Base-by-base conservation (phyloP, 2,329 filamentous ascomycete species). In the Monilinia aucupariae region DNA sequence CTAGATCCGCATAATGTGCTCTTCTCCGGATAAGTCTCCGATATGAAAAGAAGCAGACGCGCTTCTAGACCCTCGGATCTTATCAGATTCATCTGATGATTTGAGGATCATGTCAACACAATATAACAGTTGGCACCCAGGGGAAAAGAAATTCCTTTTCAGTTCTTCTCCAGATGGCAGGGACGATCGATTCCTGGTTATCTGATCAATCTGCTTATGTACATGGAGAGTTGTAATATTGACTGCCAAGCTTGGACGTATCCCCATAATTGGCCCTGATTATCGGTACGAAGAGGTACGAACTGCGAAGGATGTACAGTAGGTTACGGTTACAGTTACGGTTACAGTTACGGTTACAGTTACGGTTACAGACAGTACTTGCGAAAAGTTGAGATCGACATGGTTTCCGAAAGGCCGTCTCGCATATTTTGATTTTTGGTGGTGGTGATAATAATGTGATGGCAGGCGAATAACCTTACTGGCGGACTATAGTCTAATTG, bases 161-260 rank as follows among this genome's bases (percentile, higher is more conserved):
- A 3, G 22, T 25, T 2, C 13, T n/a, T n/a, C n/a, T n/a, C n/a
- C n/a, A n/a, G n/a, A n/a, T n/a, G n/a, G n/a, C n/a, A n/a, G n/a
- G n/a, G n/a, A n/a, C n/a, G n/a, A n/a, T n/a, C n/a, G n/a, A n/a
- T n/a, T n/a, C 54, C 41, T 47, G 25, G 41, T 58, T 58, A 58
- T 58, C 54, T 58, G 54, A 58, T 58, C 54, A 47, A 47, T 34
- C 27, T 47, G 54, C 34, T 58, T 34, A 47, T 58, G 41, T 47
- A 58, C 41, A 34, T 25, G 8, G 27, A 47, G 41, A 20, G n/a
- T n/a, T 41, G 30, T 58, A 37, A 47, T 25, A 4, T n/a, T n/a
- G 6, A 20, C 20, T 56, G 39, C 47, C 41, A 53, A 53, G 27
- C 34, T 22, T 52, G 30, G 30, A n/a, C 25, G 17, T 7, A 37